Evolutionary conservation across 495 filamentous ascomycete genomes (phyloP).

Genomic region (Lichenothelia convexa): DNA sequence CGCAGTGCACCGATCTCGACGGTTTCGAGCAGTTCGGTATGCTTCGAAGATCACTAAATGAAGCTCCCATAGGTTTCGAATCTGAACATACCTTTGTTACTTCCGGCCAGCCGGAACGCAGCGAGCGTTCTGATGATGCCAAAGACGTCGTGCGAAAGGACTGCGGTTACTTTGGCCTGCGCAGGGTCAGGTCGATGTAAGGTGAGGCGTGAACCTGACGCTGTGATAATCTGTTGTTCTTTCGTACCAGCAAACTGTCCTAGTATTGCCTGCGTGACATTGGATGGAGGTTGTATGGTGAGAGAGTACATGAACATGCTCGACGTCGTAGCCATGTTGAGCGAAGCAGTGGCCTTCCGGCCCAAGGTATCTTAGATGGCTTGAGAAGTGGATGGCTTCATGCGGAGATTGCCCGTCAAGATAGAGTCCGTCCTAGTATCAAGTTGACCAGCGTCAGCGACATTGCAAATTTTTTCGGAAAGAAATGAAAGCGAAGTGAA

Average conservation of each 20-base stretch:
- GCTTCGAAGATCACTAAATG: slow-evolving; percentile 91
- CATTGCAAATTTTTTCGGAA: too few relatives aligned
- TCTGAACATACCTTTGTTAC: slow-evolving; percentile 74
- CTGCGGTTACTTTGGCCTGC: slow-evolving; percentile 65
- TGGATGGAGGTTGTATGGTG: slow-evolving; percentile 79
- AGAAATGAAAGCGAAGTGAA: too few relatives aligned
- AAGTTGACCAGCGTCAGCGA: too few relatives aligned
- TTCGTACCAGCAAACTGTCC: slow-evolving; percentile 89
- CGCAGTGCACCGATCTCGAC: slow-evolving; percentile 4
- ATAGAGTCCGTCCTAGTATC: too few relatives aligned
- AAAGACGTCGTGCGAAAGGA: slow-evolving; percentile 85
- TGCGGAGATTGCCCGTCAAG: too few relatives aligned
- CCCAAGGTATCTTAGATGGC: too few relatives aligned
- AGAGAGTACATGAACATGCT: slow-evolving; percentile 96
- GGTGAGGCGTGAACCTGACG: slow-evolving; percentile 74
- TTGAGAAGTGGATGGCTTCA: too few relatives aligned
- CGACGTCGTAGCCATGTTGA: slow-evolving; percentile 87
- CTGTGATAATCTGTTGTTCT: slow-evolving; percentile 92
- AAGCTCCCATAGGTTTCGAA: slow-evolving; percentile 25
- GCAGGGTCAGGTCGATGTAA: slow-evolving; percentile 72
- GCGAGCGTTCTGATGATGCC: slow-evolving; percentile 80
- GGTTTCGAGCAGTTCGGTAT: slow-evolving; percentile 31
- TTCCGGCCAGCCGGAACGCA: slow-evolving; percentile 78
- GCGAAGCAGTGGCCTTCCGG: slow-evolving; percentile 8
- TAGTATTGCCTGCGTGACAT: slow-evolving; percentile 73